Evolutionary conservation across 352 stramenopile species (phyloP).

Genomic region (Blastocystis sp.): DNA sequence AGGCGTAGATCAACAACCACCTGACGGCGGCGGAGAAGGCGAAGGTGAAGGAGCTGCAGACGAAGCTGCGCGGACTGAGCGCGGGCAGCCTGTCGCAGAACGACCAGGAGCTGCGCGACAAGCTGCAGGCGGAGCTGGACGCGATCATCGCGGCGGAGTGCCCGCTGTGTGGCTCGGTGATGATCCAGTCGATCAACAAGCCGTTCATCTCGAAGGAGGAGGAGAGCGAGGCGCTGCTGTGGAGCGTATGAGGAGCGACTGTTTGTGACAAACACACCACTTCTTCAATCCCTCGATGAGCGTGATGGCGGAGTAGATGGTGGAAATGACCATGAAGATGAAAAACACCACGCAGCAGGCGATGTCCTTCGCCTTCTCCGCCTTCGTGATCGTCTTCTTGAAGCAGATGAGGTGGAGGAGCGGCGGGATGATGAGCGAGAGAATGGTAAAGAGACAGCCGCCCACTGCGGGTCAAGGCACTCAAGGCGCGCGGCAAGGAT

Average conservation of each 20-base stretch:
- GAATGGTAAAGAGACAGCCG: constrained; percentile 35
- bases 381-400: constrained; percentile 16
- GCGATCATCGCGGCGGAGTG: constrained; percentile 89
- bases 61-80: constrained; percentile 80
- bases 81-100: constrained; percentile 76
- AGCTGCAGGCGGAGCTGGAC: constrained; percentile 86
- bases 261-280: constrained; percentile 28
- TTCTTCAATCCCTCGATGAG: not conserved
- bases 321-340: constrained; percentile 56
- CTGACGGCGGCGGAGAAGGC: constrained; percentile 72
- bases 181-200: constrained; percentile 89
- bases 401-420: constrained; percentile 22
- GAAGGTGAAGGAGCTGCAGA: constrained; percentile 80
- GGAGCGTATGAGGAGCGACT: constrained; percentile 68
- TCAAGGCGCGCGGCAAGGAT: not conserved
- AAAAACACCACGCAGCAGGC: not conserved
- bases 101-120: constrained; percentile 78
- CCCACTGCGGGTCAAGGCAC: constrained; percentile 20
- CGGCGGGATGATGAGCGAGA: constrained; percentile 43
- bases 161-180: constrained; percentile 88
- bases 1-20: constrained; percentile 84
- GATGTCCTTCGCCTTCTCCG: not conserved
- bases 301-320: constrained; percentile 35
- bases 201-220: constrained; percentile 86
- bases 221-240: constrained; percentile 74